Conservation (phyloP, 331 rosid genomes). For the Acacia pycnantha region DNA sequence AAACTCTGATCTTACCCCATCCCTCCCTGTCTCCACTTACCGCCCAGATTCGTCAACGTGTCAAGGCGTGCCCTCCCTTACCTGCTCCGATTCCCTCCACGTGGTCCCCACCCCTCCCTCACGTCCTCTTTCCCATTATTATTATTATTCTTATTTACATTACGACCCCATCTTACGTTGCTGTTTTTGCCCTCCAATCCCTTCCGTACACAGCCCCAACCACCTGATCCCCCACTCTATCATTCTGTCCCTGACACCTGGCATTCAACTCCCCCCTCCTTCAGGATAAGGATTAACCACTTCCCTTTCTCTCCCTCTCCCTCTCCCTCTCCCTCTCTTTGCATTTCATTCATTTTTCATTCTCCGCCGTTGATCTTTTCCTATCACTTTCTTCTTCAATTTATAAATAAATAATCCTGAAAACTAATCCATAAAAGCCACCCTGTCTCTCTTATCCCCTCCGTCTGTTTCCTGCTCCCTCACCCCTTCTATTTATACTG, state of each 20-base stretch:
- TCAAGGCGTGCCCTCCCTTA: neutral
- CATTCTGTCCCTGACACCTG: neutral
- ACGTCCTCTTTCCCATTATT: neutral
- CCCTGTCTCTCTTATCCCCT: neutral
- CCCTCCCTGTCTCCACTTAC: neutral
- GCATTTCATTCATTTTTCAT: too few species aligned
- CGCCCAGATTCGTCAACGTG: slow-evolving; percentile 37
- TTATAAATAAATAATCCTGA: too few species aligned
- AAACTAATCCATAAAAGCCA: neutral
- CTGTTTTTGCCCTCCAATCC: neutral
- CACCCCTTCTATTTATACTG: neutral
- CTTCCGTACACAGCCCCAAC: neutral
- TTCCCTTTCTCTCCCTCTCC: neutral
- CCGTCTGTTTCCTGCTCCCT: too few species aligned
- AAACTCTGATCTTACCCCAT: neutral
- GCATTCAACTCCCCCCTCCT: neutral
- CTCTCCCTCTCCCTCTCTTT: neutral
- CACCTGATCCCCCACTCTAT: neutral
- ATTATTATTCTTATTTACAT: neutral
- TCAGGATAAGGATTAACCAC: slow-evolving; percentile 31
- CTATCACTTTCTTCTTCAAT: too few species aligned
- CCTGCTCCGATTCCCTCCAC: neutral
- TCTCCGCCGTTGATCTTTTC: too few species aligned
- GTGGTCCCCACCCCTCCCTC: neutral
- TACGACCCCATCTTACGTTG: neutral